Conservation (phyloP, 2,329 filamentous ascomycete genomes). For the Nemania diffusa region DNA sequence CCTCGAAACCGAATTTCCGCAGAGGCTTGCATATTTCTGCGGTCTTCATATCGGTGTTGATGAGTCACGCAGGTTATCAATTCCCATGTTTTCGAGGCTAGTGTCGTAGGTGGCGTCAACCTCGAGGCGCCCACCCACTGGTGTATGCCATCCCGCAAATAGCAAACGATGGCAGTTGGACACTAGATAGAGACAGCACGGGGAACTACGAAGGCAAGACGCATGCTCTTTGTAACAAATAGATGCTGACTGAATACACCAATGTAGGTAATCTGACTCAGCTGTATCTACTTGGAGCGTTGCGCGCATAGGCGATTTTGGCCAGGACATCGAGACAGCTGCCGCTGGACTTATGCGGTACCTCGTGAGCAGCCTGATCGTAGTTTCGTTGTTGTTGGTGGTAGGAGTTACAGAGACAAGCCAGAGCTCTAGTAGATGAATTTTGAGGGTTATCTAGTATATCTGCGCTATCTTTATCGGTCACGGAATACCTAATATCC, state of each 20-base stretch:
- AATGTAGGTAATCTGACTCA: conserved; percentile 71
- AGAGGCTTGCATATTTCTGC: conserved; percentile 5
- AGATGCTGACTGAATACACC: conserved; percentile 68
- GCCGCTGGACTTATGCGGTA: conserved; percentile 13
- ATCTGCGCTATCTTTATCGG: conserved; percentile 44
- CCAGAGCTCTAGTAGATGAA: conserved; percentile 57
- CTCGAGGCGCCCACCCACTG: conserved; percentile 44
- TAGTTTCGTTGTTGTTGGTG: conserved; percentile 55
- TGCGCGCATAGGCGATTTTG: conserved; percentile 30
- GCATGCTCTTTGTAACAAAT: conserved; percentile 73
- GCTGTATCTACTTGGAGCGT: conserved; percentile 64
- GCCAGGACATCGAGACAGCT: conserved; percentile 14
- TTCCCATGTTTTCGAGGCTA: conserved; percentile 38
- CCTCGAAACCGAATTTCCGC: too few species aligned
- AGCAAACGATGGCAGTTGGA: conserved; percentile 51
- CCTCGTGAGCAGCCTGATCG: conserved; percentile 51
- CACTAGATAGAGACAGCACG: conserved; percentile 63
- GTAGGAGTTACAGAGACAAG: conserved; percentile 48
- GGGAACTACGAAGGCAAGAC: conserved; percentile 62
- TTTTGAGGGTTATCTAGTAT: conserved; percentile 56
- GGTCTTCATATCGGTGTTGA: not conserved
- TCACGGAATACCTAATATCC: conserved; percentile 44
- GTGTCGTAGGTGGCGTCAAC: conserved; percentile 39
- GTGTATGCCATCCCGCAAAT: conserved; percentile 41
- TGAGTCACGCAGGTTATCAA: conserved; percentile 9